phyloP scores from a whole-genome alignment of 2,329 filamentous ascomycete species.

The Lachnellula subtilissima region DNA sequence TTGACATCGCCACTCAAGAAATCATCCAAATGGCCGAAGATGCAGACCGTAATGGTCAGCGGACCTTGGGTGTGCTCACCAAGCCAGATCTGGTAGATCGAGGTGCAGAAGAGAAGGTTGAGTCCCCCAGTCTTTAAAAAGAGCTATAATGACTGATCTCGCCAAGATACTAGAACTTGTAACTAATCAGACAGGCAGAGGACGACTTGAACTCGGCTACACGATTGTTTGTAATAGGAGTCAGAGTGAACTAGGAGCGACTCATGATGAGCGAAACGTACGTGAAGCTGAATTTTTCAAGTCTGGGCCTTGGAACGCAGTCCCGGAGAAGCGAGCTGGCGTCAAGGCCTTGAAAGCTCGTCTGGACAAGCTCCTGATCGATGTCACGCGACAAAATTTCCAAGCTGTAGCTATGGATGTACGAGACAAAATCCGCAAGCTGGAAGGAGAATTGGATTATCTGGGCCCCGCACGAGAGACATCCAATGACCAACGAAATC shows the following conservation, averaged over 20 bases:
- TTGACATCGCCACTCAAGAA: constrained; percentile 26
- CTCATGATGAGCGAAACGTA: background rate
- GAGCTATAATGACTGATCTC: too few species aligned
- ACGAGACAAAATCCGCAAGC: background rate
- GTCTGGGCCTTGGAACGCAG: background rate
- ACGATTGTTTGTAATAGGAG: constrained; percentile 8
- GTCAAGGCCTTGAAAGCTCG: constrained; percentile 1
- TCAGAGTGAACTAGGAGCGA: constrained; percentile 1
- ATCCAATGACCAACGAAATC: background rate
- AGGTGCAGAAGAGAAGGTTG: background rate
- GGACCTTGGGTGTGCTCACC: constrained; percentile 45
- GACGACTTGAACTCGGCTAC: constrained; percentile 7
- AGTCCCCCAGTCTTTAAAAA: too few species aligned
- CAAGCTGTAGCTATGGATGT: background rate
- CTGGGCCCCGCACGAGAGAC: background rate
- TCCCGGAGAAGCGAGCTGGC: constrained; percentile 1
- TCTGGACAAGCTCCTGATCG: constrained; percentile 3
- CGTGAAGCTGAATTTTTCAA: background rate
- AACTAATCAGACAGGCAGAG: background rate
- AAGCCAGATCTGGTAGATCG: constrained; percentile 47
- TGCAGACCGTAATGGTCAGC: constrained; percentile 31
- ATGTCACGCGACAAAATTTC: constrained; percentile 1
- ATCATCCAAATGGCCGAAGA: constrained; percentile 9
- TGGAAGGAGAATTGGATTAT: background rate
- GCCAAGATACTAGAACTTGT: too few species aligned